Base-by-base conservation (phyloP, 495 filamentous ascomycete genomes). In the Penicillium herquei region DNA sequence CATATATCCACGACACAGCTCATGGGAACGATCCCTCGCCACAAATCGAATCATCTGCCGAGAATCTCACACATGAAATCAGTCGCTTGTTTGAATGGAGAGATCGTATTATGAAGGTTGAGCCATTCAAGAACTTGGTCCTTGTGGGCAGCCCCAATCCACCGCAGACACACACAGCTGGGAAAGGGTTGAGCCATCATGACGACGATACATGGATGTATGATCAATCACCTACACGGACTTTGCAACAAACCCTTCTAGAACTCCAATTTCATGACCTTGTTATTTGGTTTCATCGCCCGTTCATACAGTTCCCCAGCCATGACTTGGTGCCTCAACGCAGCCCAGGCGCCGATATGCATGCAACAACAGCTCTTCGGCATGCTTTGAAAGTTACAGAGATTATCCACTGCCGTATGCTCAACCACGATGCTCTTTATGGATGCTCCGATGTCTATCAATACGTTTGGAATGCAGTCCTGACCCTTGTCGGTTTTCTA, bases 401-500 rank as follows among this genome's bases (percentile, higher is more conserved):
- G 26, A 43, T 63, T 21, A 51, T 56, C 0, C 58, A 72, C 37
- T 37, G 30, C 16, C 55, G 55, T 11, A 62, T 69, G 62, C 55
- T 55, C 6, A 43, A 39, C 13, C 54, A 61, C 12, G 69, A 71
- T 30, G 42, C 56, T 9, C 52, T 70, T 17, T 49, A 66, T 49
- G 65, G 69, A 9, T 49, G 35, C 37, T 56, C 58, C 33, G 69
- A 70, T 17, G 21, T 72, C 5, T 70, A 70, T 34, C 67, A 70
- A 37, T 70, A 66, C 59, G 53, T 61, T 12, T 70, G 65, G 67
- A 70, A 72, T 48, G 67, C 69, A 21, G 49, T 69, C 7, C 51
- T 72, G 30, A 70, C 69, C 14, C 47, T 72, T 2, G 61, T 75
- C 42, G 75, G 75, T 7, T 78, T 72, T 52, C 73, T 54, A 70